A percentile compares a stretch with the other conserved stretches of the same genome.
phyloP scores from a whole-genome alignment of 306 rosid genomes.

The Calophaca sinica region DNA sequence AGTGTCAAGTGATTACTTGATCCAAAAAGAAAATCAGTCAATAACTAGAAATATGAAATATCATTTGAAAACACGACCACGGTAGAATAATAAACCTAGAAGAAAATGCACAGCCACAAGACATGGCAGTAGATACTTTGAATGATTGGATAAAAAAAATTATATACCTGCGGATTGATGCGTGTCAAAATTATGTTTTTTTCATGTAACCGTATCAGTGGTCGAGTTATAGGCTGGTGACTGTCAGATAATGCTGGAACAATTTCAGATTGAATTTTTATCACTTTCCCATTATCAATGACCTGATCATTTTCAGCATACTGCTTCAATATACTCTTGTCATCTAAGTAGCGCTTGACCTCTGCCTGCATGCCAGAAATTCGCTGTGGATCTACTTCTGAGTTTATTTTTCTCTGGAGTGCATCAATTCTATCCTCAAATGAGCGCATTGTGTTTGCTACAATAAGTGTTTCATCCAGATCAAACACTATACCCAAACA shows the following conservation, averaged over 20 bases:
- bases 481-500: slow-evolving; percentile 99
- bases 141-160: slow-evolving; percentile 30
- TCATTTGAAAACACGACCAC: slow-evolving; percentile 12
- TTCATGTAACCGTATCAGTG: slow-evolving; percentile 84
- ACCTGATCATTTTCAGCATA: slow-evolving; percentile 94
- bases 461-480: slow-evolving; percentile 97
- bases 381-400: slow-evolving; percentile 84
- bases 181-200: slow-evolving; percentile 94
- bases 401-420: slow-evolving; percentile 84
- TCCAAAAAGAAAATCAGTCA: slow-evolving; percentile 12
- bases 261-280: slow-evolving; percentile 83
- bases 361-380: slow-evolving; percentile 88
- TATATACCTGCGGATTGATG: slow-evolving; percentile 90
- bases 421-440: slow-evolving; percentile 97
- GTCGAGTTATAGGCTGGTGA: slow-evolving; percentile 81
- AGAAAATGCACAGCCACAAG: slow-evolving; percentile 13
- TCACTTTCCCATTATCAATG: slow-evolving; percentile 88
- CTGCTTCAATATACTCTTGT: slow-evolving; percentile 86
- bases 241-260: slow-evolving; percentile 87
- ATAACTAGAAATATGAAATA: slow-evolving; percentile 40
- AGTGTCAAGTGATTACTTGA: slow-evolving; percentile 15
- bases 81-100: slow-evolving; percentile 13
- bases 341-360: slow-evolving; percentile 87
- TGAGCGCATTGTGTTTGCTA: slow-evolving; percentile 98
- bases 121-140: slow-evolving; percentile 20